phyloP scores from a whole-genome alignment of 2,329 filamentous ascomycete genomes.

The Alternaria postmessia region DNA sequence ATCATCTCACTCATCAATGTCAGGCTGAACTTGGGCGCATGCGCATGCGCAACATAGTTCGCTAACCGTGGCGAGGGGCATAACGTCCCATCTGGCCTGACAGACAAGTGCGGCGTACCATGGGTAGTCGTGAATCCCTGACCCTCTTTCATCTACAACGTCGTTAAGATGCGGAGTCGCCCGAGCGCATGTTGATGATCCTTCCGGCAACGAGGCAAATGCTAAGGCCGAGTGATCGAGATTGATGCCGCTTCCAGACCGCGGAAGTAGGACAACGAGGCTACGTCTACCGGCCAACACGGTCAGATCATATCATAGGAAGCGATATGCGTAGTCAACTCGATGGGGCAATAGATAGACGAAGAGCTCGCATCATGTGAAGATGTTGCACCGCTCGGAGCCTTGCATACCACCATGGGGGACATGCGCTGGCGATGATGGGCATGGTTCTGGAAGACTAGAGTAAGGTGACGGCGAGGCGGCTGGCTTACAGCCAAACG shows the following conservation, averaged over 20 bases:
- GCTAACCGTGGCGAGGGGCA: slow-evolving; percentile 6
- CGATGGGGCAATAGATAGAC: slow-evolving; percentile 24
- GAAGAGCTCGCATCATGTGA: slow-evolving; percentile 20
- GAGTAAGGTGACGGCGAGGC: slow-evolving; percentile 11
- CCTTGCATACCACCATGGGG: slow-evolving; percentile 15
- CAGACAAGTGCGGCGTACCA: not conserved
- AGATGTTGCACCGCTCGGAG: slow-evolving; percentile 14
- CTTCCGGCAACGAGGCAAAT: not conserved
- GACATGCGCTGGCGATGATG: slow-evolving; percentile 21
- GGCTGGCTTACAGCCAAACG: slow-evolving; percentile 22
- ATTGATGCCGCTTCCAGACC: not conserved
- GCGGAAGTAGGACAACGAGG: not conserved
- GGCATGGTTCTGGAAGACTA: slow-evolving; percentile 15
- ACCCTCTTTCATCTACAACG: not conserved
- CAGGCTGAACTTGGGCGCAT: slow-evolving; percentile 11
- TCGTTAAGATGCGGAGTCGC: not conserved
- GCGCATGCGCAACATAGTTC: slow-evolving; percentile 16
- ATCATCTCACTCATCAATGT: slow-evolving; percentile 7
- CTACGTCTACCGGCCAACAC: slow-evolving; percentile 4
- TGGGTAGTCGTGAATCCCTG: not conserved
- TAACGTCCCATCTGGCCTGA: slow-evolving; percentile 5
- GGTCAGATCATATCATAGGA: not conserved
- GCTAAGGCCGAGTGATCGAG: slow-evolving; percentile 1
- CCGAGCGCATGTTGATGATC: slow-evolving; percentile 2
- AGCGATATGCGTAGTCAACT: slow-evolving; percentile 24